Evolutionary conservation across 345 rosid species (phyloP), one percentile per base, ranked within the genome.

Genomic region (Eutrema yunnanense): DNA sequence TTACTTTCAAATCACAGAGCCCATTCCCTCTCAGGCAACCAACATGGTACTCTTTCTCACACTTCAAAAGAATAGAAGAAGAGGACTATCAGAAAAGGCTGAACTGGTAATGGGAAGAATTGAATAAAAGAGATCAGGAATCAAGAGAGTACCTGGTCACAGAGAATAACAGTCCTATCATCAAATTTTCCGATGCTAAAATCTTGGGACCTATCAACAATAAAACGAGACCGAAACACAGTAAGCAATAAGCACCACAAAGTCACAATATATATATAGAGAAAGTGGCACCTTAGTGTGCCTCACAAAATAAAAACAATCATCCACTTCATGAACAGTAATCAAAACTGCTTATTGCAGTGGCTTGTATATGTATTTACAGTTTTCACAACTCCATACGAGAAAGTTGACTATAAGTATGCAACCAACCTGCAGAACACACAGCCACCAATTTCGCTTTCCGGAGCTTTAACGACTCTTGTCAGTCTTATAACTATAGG

Each of bases 41-140:
- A 67, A 96, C 97, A 79, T 89, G 96, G 74, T 77, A 90, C 85
- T 95, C 99, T 86, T 87, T 88, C 86, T 96, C 99, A 64, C 99
- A 96, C 99, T 95, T 49, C 50, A 70, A 79, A 74, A 65, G 10
- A 60, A 48, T 60, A 71, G 51, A 50, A 56, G 27, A 76, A 72
- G 62, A 26, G 41, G 7, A 46, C 61, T 54, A 73, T 73, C 61
- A 81, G 68, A 78, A 33, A 44, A 58, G 62, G 13, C 41, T 66
- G n/a, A 50, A 19, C 51, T 42, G 38, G 65, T 49, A 57, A 27
- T 58, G 30, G 27, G 46, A 27, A 34, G 46, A 33, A 12, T 26
- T 40, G 34, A 38, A 67, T 59, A 62, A 52, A 58, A 46, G 66
- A 61, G 33, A 56, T 60, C 32, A 14, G 10, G 50, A 64, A 80